These are phyloP conservation scores for Pelagophyceae sp. DNA, from an alignment of 352 stramenopile genomes.

Conservation along the genomic window DNA sequence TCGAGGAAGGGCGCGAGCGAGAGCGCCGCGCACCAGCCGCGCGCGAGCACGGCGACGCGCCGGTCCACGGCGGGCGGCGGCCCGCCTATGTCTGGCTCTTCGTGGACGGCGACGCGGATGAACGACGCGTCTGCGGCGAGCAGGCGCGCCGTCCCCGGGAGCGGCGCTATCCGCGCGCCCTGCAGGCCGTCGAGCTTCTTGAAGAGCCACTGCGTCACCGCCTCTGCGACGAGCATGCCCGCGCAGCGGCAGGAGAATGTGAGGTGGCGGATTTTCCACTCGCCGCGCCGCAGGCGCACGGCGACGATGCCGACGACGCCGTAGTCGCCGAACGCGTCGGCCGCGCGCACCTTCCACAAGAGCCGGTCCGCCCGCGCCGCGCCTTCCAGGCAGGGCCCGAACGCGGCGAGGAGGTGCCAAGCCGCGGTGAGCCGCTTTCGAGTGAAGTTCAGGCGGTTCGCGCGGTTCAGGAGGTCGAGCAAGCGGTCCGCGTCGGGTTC, in stretches of 20 bases:
- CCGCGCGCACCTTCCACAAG: background rate
- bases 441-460: slow-evolving; percentile 3
- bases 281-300: background rate
- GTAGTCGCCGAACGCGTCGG: background rate
- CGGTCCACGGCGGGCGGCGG: background rate
- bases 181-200: background rate
- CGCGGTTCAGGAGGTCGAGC: background rate
- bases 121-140: background rate
- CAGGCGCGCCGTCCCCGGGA: too few relatives aligned
- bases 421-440: background rate
- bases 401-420: background rate
- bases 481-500: background rate
- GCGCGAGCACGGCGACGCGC: background rate
- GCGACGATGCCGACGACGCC: slow-evolving; percentile 2
- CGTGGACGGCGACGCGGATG: background rate
- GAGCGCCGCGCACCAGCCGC: slow-evolving; percentile 1
- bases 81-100: too few relatives aligned
- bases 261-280: background rate
- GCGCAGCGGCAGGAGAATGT: background rate
- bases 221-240: background rate
- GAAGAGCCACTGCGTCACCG: background rate
- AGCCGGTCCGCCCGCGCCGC: background rate
- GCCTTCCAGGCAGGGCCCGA: too few relatives aligned
- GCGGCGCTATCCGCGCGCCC: background rate
- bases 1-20: background rate